These are phyloP conservation scores for Clitocybe nebularis DNA, from an alignment of 1,284 basidiomycete species.

Conservation along the genomic window DNA sequence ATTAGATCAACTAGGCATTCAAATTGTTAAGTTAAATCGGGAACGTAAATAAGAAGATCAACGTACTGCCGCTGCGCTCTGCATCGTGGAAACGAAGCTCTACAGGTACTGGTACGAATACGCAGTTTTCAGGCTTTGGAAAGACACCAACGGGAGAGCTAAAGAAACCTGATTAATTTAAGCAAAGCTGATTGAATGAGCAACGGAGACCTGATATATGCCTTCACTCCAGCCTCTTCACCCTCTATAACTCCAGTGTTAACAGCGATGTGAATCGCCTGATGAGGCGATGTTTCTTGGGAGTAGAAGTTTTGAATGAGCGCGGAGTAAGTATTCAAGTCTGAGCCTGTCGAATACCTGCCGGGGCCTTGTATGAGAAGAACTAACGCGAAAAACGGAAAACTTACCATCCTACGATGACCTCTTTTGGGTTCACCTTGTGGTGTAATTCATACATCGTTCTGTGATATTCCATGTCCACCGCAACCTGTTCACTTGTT, in stretches of 20 bases:
- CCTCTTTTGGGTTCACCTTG: conserved; percentile 81
- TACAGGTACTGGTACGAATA: conserved; percentile 86
- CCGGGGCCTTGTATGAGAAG: conserved; percentile 5
- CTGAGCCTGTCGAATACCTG: conserved; percentile 89
- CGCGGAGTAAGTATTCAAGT: conserved; percentile 93
- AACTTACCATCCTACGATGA: conserved; percentile 86
- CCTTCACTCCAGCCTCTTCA: conserved; percentile 78
- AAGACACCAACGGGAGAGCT: conserved; percentile 82
- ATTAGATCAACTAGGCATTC: conserved; percentile 69
- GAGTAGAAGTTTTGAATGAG: conserved; percentile 99
- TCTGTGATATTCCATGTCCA: conserved; percentile 95
- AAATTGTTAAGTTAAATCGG: conserved; percentile 5
- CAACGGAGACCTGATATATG: conserved; percentile 70
- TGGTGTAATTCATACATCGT: conserved; percentile 90
- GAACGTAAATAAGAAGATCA: conserved; percentile 1
- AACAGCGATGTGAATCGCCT: conserved; percentile 90
- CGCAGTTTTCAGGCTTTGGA: conserved; percentile 88
- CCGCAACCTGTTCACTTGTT: conserved; percentile 87
- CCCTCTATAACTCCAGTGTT: conserved; percentile 81
- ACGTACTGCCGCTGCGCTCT: conserved; percentile 83
- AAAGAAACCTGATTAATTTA: conserved; percentile 12
- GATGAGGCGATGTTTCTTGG: conserved; percentile 85
- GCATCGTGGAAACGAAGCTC: conserved; percentile 78
- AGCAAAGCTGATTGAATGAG: conserved; percentile 18
- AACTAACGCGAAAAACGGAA: not conserved